A percentile compares a stretch with the other conserved stretches of the same genome.
phyloP scores from a whole-genome alignment of 148 eudicot species.

The Nyssa sinensis region DNA sequence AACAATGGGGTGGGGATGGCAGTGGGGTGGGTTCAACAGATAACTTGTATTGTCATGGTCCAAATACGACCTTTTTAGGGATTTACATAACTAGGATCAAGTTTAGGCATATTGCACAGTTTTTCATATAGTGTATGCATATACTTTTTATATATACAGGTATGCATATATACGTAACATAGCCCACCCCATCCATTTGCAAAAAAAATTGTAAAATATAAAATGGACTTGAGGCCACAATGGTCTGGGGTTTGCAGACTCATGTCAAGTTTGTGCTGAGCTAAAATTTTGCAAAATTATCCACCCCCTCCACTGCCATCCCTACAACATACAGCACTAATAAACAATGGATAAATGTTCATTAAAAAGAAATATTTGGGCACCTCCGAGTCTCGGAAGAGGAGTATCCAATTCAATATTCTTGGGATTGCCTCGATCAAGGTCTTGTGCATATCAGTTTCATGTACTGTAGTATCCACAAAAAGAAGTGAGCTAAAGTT shows the following conservation, averaged over 20 bases:
- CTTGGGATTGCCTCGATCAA: slow-evolving; percentile 80
- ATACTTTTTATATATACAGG: no score
- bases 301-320: neutral
- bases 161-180: neutral
- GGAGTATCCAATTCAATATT: slow-evolving; percentile 73
- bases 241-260: neutral
- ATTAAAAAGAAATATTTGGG: neutral
- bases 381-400: slow-evolving; percentile 76
- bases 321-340: neutral
- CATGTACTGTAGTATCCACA: slow-evolving; percentile 61
- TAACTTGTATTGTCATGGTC: neutral
- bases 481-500: slow-evolving; percentile 9
- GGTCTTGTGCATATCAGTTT: slow-evolving; percentile 53
- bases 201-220: neutral
- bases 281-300: neutral
- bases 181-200: neutral
- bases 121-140: neutral
- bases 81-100: neutral
- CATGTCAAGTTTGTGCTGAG: neutral
- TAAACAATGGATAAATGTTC: neutral
- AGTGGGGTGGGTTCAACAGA: neutral
- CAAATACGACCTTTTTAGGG: neutral
- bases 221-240: neutral
- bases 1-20: neutral
- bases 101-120: neutral